A percentile compares a stretch with the other conserved stretches of the same genome.
phyloP scores from a whole-genome alignment of 345 rosid species.

The Pelargonium nanum region DNA sequence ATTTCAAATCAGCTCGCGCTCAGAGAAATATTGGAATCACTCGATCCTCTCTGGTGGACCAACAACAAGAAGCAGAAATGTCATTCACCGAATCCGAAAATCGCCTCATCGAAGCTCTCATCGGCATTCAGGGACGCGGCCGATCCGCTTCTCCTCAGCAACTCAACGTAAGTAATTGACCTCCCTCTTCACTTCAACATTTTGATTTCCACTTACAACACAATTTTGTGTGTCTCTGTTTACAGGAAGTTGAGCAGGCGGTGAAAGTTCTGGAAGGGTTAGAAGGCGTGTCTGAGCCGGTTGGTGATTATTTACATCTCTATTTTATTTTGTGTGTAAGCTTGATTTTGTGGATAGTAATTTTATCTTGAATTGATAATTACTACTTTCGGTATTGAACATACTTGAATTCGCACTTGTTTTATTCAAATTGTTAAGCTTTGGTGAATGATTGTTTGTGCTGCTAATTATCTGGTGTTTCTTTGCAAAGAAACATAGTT shows the following conservation, averaged over 20 bases:
- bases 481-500: background rate
- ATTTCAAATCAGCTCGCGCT: background rate
- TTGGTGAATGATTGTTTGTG: background rate
- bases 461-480: background rate
- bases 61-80: slow-evolving; percentile 11
- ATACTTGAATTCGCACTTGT: background rate
- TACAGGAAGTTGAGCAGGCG: slow-evolving; percentile 66
- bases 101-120: slow-evolving; percentile 64
- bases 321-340: background rate
- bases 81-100: slow-evolving; percentile 57
- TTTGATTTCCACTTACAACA: background rate
- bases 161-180: slow-evolving; percentile 35
- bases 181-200: background rate
- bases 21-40: slow-evolving; percentile 4
- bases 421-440: background rate
- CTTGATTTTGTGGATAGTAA: background rate
- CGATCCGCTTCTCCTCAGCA: slow-evolving; percentile 69
- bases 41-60: slow-evolving; percentile 21
- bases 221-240: slow-evolving; percentile 4
- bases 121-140: slow-evolving; percentile 94
- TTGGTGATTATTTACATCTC: slow-evolving; percentile 14
- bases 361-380: background rate
- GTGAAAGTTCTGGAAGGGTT: slow-evolving; percentile 64
- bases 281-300: slow-evolving; percentile 63
- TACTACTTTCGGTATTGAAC: background rate